Evolutionary conservation across 163 green algal genomes (phyloP).

Genomic region (Volvox carteri): DNA sequence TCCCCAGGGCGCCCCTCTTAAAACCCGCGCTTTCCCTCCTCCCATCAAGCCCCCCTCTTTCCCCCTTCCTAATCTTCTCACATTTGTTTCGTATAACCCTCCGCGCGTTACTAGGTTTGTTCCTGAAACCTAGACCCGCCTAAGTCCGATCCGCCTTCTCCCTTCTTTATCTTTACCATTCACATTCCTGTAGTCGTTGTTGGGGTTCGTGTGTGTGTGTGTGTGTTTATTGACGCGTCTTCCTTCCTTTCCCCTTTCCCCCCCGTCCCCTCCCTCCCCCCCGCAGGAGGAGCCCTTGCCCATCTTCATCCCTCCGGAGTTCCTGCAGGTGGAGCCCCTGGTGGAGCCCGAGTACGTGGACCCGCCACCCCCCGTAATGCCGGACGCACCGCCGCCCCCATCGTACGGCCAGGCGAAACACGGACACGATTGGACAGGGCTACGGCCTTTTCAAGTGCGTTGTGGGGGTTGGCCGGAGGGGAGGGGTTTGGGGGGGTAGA

Average conservation of each 20-base stretch:
- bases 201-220: constrained; percentile 5
- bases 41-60: too few species aligned
- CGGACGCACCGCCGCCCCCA: constrained; percentile 48
- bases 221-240: neutral
- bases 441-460: constrained; percentile 62
- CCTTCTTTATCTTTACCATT: too few species aligned
- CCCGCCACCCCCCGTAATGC: constrained; percentile 55
- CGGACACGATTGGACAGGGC: constrained; percentile 74
- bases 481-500: too few species aligned
- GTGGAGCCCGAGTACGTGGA: constrained; percentile 62
- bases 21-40: too few species aligned
- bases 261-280: neutral
- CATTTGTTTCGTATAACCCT: too few species aligned
- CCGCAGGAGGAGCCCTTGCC: constrained; percentile 59
- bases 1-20: too few species aligned
- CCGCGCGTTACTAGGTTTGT: too few species aligned
- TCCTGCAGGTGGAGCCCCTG: constrained; percentile 49
- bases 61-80: too few species aligned
- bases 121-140: too few species aligned
- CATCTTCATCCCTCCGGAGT: constrained; percentile 60
- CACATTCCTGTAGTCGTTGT: too few species aligned
- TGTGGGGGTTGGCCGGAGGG: neutral
- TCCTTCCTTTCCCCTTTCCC: neutral
- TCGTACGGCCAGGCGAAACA: constrained; percentile 61
- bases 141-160: too few species aligned